Conservation (phyloP, 2,329 filamentous ascomycete genomes). For the Verticillium isaacii region DNA sequence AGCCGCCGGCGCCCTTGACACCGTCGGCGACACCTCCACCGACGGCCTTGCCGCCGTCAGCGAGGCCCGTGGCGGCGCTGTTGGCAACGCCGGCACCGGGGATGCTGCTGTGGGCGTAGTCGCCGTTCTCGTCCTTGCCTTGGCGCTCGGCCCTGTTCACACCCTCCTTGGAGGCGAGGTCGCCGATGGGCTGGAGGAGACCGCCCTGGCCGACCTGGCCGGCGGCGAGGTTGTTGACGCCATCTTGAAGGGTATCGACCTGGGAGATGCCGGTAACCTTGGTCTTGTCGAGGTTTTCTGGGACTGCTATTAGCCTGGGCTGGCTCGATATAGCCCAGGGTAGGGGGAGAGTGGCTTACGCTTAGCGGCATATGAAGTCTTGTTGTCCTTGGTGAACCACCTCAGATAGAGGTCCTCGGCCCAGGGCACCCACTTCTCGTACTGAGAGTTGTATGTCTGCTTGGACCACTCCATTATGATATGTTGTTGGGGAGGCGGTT, state of each 20-base stretch:
- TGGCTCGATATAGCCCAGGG: neutral
- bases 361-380: conserved; percentile 66
- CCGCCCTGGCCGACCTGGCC: conserved; percentile 66
- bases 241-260: conserved; percentile 65
- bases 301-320: neutral
- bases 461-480: conserved; percentile 46
- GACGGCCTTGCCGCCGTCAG: conserved; percentile 25
- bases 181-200: conserved; percentile 58
- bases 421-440: conserved; percentile 74
- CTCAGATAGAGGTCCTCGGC: conserved; percentile 67
- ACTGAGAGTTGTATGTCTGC: conserved; percentile 65
- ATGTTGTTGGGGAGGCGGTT: neutral
- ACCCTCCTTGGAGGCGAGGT: conserved; percentile 58
- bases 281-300: conserved; percentile 63
- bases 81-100: conserved; percentile 22
- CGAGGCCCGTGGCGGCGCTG: conserved; percentile 19
- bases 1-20: conserved; percentile 22
- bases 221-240: conserved; percentile 56
- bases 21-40: conserved; percentile 19
- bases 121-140: conserved; percentile 58
- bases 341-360: conserved; percentile 37
- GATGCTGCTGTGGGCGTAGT: conserved; percentile 29
- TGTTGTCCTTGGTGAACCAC: conserved; percentile 74
- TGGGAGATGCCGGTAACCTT: conserved; percentile 65
- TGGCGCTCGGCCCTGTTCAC: conserved; percentile 60